Evolutionary conservation across 768 basidiomycete genomes (phyloP).

Genomic region (Psilocybe tampanensis): DNA sequence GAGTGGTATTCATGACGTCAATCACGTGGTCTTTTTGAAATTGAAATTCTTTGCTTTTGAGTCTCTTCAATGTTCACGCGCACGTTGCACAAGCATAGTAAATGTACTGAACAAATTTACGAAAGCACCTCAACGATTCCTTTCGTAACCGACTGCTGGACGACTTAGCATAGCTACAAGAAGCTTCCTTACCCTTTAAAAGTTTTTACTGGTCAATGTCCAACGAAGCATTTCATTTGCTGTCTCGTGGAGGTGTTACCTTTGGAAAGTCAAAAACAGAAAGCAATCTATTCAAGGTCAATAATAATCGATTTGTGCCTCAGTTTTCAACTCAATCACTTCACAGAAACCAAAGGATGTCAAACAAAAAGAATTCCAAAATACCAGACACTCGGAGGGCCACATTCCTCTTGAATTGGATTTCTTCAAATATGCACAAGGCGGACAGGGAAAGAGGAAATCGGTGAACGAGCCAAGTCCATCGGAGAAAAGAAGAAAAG

Average conservation of each 20-base stretch:
- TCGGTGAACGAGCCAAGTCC: constrained; percentile 17
- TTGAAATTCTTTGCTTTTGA: no score
- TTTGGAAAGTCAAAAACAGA: constrained; percentile 87
- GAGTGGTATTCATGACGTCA: no score
- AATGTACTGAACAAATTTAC: no score
- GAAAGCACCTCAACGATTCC: no score
- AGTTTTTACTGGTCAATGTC: constrained; percentile 14
- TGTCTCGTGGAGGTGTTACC: constrained; percentile 82
- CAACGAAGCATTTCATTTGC: constrained; percentile 80
- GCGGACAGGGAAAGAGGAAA: constrained; percentile 56
- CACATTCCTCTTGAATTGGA: constrained; percentile 81
- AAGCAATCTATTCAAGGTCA: constrained; percentile 69
- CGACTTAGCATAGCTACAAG: not conserved
- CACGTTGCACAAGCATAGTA: no score
- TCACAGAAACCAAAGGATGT: constrained; percentile 12
- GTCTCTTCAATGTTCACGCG: no score
- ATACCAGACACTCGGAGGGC: constrained; percentile 25
- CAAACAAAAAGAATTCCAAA: constrained; percentile 1
- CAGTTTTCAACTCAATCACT: not conserved
- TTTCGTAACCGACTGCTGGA: no score
- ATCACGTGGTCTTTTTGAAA: no score
- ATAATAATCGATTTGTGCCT: constrained; percentile 12
- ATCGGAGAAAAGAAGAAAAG: constrained; percentile 35
- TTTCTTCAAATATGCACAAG: constrained; percentile 87
- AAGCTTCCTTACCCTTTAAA: not conserved